Base-by-base conservation (phyloP, 305 asterid species). In the Fraxinus sp. region DNA sequence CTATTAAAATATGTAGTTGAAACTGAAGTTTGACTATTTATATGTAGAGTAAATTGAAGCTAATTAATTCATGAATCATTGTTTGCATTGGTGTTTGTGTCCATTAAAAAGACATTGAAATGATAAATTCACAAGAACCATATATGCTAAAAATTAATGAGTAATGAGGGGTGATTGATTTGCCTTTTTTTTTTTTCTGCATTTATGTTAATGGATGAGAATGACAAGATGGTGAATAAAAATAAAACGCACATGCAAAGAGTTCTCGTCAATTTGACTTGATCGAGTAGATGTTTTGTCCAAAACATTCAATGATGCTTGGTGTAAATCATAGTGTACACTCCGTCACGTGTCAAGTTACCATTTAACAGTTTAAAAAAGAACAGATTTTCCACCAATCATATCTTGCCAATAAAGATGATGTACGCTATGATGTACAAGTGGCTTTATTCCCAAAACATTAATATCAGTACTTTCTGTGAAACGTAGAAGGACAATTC, bases 11-110 rank as follows among this genome's bases (percentile, higher is more conserved):
- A 16, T 49, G 1, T 49, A 5, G 8, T 49, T 46, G n/a, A 46
- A 46, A 46, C 5, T 46, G 1, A 46, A 46, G 6, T 46, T 46
- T 13, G n/a, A 13, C 3, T 7, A 36, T 1, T 36, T 36, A 7
- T 36, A 36, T 0, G 46, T 39, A 7, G 2, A 0, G 1, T 37
- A 39, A 7, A 39, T 8, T 39, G 55, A 46, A 74, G 62, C 70
- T 66, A 3, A 8, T 59, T 77, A 35, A 80, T 80, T 68, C 14
- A 32, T 26, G 77, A 80, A 83, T 83, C 81, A 77, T 86, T 49
- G 83, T 18, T 22, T 35, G 36, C 80, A 80, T 64, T 72, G 85
- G 77, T 55, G 74, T 72, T 75, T 46, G 41, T 73, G 78, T 33
- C 62, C 43, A 10, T 8, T n/a, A 16, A 14, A 24, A 59, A 73